These are phyloP conservation scores for Linnemannia zychae DNA, from an alignment of 192 early-diverging fungal genomes.

Conservation along the genomic window DNA sequence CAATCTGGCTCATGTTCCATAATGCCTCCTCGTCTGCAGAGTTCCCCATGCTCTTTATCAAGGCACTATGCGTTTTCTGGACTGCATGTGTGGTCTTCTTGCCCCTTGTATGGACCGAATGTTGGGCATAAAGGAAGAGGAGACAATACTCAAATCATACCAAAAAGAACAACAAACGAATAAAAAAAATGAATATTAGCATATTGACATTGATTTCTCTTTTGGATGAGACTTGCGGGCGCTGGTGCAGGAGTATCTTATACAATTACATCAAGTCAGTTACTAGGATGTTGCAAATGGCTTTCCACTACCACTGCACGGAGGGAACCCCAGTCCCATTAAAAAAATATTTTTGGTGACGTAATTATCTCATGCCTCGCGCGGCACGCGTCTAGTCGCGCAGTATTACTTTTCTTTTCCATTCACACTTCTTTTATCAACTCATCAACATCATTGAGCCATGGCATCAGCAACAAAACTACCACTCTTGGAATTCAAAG, in stretches of 20 bases:
- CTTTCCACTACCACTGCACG: no score
- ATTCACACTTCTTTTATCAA: not conserved
- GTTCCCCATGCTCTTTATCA: constrained; percentile 58
- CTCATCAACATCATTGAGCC: not conserved
- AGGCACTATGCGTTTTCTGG: constrained; percentile 55
- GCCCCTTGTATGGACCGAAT: constrained; percentile 63
- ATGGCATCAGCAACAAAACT: constrained; percentile 33
- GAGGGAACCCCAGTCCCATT: no score
- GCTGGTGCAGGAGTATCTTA: no score
- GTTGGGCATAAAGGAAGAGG: constrained; percentile 24
- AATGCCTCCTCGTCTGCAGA: constrained; percentile 53
- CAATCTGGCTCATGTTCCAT: constrained; percentile 66
- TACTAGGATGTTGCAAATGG: no score
- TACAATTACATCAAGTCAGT: no score
- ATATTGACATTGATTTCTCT: no score
- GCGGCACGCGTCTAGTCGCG: not conserved
- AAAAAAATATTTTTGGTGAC: not conserved
- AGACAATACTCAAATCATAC: no score
- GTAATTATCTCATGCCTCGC: not conserved
- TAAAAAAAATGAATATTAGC: no score
- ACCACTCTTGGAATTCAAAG: constrained; percentile 75
- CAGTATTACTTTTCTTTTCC: not conserved
- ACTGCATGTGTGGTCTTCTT: constrained; percentile 55
- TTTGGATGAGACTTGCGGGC: no score
- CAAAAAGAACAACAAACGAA: no score